These are phyloP conservation scores for Fistulinella prunicolor DNA, from an alignment of 768 basidiomycete genomes.

Conservation along the genomic window DNA sequence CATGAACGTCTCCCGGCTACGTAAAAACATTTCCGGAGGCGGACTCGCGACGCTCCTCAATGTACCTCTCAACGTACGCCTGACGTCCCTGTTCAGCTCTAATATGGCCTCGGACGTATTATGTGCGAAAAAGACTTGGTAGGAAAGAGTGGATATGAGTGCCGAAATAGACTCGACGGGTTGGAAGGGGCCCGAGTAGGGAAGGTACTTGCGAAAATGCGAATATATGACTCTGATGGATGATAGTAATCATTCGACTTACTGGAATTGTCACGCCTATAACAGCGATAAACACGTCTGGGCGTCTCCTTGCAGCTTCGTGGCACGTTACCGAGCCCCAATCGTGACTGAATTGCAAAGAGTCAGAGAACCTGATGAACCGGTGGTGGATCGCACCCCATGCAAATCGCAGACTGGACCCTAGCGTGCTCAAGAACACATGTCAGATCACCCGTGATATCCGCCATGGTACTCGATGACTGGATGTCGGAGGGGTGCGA, in stretches of 20 bases:
- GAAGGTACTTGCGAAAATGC: conserved; percentile 56
- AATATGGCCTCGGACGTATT: conserved; percentile 44
- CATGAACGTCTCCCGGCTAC: conserved; percentile 47
- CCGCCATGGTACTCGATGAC: conserved; percentile 55
- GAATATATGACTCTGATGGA: not conserved
- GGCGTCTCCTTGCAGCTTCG: conserved; percentile 64
- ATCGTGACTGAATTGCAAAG: conserved; percentile 59
- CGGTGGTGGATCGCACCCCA: conserved; percentile 47
- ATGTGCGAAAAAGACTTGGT: conserved; percentile 61
- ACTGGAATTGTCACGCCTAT: conserved; percentile 63
- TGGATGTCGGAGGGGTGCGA: conserved; percentile 61
- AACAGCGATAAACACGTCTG: conserved; percentile 59
- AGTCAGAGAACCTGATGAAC: not conserved
- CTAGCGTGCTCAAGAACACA: conserved; percentile 57
- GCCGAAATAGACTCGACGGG: conserved; percentile 41
- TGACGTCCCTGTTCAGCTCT: conserved; percentile 56
- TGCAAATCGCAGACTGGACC: conserved; percentile 49
- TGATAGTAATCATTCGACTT: conserved; percentile 13
- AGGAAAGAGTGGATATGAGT: conserved; percentile 51
- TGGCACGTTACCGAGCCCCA: conserved; percentile 72
- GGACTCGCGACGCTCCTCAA: conserved; percentile 52
- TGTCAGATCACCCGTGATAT: conserved; percentile 59
- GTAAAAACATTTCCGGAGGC: conserved; percentile 55
- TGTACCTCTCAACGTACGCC: conserved; percentile 55
- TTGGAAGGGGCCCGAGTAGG: conserved; percentile 46